These are phyloP conservation scores for Cladorrhinum sp. DNA, from an alignment of 2,329 filamentous ascomycete species.

Conservation along the genomic window DNA sequence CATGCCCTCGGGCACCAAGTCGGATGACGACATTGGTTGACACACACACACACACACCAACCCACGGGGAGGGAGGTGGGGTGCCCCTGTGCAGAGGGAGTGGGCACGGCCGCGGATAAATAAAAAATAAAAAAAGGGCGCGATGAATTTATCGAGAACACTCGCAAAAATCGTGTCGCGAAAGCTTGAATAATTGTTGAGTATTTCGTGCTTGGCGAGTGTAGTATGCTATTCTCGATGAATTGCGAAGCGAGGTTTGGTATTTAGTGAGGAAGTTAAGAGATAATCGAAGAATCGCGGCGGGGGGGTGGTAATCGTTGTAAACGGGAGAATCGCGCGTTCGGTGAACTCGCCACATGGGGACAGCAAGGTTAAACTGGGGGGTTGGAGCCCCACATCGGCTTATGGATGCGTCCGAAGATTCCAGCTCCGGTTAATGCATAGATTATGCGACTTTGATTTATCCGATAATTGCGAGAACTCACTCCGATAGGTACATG, in stretches of 20 bases:
- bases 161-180: no score
- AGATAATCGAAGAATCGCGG: background rate
- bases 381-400: background rate
- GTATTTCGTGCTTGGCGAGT: background rate
- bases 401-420: no score
- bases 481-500: no score
- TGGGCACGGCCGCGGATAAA: background rate
- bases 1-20: background rate
- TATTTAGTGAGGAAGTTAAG: background rate
- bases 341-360: background rate
- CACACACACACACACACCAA: background rate
- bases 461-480: no score
- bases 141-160: background rate
- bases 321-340: background rate
- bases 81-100: background rate
- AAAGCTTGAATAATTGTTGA: no score
- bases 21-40: background rate
- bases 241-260: background rate
- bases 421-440: no score
- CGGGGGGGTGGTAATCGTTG: background rate
- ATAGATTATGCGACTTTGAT: no score
- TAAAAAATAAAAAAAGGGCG: background rate
- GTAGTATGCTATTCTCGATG: background rate
- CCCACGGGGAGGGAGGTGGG: background rate
- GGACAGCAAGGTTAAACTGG: background rate